Evolutionary conservation across 2,329 filamentous ascomycete species (phyloP).

Genomic region (Ascochyta koolunga): DNA sequence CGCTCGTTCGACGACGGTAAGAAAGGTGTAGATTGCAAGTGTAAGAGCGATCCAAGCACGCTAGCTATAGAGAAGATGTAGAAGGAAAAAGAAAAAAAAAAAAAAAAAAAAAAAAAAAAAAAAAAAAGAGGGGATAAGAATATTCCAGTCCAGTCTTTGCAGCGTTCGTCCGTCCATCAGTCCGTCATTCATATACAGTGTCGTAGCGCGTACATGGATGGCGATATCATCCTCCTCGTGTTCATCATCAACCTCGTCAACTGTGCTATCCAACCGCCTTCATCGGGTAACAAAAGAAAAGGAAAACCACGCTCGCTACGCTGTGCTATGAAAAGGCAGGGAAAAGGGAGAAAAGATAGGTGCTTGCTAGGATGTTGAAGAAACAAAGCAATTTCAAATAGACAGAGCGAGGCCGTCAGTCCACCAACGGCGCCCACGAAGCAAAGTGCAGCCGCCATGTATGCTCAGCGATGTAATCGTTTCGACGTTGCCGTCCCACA

Average conservation of each 20-base stretch:
- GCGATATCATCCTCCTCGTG: not conserved
- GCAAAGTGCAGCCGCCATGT: constrained; percentile 35
- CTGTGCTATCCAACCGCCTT: constrained; percentile 8
- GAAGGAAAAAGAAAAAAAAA: too few species aligned
- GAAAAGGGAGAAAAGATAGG: constrained; percentile 9
- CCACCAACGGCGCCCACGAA: constrained; percentile 26
- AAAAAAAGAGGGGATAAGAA: too few species aligned
- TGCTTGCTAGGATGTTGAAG: too few species aligned
- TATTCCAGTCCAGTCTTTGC: not conserved
- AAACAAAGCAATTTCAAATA: too few species aligned
- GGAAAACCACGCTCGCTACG: constrained; percentile 40
- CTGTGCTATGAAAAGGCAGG: constrained; percentile 30
- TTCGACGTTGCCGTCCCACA: constrained; percentile 44
- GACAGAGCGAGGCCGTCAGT: constrained; percentile 14
- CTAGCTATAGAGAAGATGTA: constrained; percentile 31
- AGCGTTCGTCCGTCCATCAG: not conserved
- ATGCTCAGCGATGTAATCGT: constrained; percentile 34
- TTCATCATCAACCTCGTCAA: not conserved
- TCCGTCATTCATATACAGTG: constrained; percentile 16
- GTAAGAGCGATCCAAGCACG: constrained; percentile 32
- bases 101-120: too few species aligned
- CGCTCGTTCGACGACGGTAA: too few species aligned
- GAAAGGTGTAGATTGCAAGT: too few species aligned
- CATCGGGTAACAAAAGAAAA: constrained; percentile 18
- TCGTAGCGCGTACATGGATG: constrained; percentile 11